Evolutionary conservation across 2,329 filamentous ascomycete genomes (phyloP).

Genomic region (Colletotrichum brevisporum): DNA sequence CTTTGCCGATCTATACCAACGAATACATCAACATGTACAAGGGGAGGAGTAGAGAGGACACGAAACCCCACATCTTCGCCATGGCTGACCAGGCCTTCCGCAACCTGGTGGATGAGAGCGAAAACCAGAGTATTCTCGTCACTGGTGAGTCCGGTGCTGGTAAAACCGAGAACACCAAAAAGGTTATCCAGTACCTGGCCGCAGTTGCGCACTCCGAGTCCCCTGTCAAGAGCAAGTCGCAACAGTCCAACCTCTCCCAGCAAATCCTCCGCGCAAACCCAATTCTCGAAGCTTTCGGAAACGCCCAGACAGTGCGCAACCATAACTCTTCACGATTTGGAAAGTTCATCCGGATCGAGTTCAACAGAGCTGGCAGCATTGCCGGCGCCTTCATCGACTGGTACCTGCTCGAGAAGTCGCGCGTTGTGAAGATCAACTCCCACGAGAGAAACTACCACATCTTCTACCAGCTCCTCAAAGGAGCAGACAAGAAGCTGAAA

Average conservation of each 20-base stretch:
- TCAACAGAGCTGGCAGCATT: conserved; percentile 89
- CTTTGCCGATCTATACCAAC: conserved; percentile 93
- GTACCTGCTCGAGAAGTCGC: conserved; percentile 98
- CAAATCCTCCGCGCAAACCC: conserved; percentile 97
- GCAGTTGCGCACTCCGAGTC: conserved; percentile 91
- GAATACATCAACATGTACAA: conserved; percentile 99
- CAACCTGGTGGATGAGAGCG: conserved; percentile 93
- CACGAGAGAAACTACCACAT: conserved; percentile 97
- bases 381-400: conserved; percentile 97
- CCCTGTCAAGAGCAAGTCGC: conserved; percentile 71
- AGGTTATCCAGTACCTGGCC: conserved; percentile 98
- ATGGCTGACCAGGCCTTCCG: conserved; percentile 98
- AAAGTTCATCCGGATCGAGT: conserved; percentile 98
- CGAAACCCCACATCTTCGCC: conserved; percentile 96
- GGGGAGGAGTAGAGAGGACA: conserved; percentile 90
- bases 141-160: conserved; percentile 98
- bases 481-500: conserved; percentile 81
- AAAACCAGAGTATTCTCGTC: conserved; percentile 97
- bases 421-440: conserved; percentile 88
- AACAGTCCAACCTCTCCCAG: conserved; percentile 89
- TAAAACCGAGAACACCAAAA: conserved; percentile 99
- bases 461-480: conserved; percentile 95
- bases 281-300: conserved; percentile 97
- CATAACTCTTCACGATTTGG: conserved; percentile 99
- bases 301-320: conserved; percentile 97